Percentiles rank a stretch among this genome's conserved stretches.
phyloP scores from a whole-genome alignment of 352 stramenopile species.

The Phytopythium mirpurense region DNA sequence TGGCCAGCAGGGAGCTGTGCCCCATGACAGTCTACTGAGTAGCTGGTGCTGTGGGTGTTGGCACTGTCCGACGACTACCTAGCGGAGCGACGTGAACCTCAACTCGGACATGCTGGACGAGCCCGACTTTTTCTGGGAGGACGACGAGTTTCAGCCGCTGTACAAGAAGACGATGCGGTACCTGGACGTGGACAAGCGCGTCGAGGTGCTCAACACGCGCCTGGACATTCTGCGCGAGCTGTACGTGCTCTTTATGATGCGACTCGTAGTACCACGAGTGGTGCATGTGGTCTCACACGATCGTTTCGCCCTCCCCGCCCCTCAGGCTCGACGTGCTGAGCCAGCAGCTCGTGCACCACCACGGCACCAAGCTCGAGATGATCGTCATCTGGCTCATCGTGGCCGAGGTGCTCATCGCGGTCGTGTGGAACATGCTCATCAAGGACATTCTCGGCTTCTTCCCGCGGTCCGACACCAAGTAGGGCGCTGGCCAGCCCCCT shows the following conservation, averaged over 20 bases:
- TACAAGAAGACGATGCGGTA: constrained; percentile 93
- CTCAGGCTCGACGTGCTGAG: constrained; percentile 88
- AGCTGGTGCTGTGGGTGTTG: not conserved
- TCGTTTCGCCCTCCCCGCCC: too few species aligned
- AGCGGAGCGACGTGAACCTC: constrained; percentile 91
- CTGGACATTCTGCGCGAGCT: constrained; percentile 92
- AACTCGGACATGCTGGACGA: constrained; percentile 94
- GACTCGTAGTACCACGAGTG: not conserved
- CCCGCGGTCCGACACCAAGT: constrained; percentile 48
- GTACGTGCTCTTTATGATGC: constrained; percentile 25
- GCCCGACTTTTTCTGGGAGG: constrained; percentile 94
- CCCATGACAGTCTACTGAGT: not conserved
- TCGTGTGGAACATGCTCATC: constrained; percentile 87
- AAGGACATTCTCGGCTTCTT: constrained; percentile 89
- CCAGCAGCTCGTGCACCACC: constrained; percentile 87
- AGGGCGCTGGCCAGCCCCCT: too few species aligned
- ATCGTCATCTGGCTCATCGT: constrained; percentile 94
- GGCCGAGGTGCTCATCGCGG: constrained; percentile 83
- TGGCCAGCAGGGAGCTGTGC: too few species aligned
- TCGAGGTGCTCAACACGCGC: constrained; percentile 92
- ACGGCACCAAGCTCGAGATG: constrained; percentile 90
- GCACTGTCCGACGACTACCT: constrained; percentile 1
- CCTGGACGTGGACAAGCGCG: constrained; percentile 88
- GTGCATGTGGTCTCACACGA: too few species aligned
- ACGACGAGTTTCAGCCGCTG: constrained; percentile 89